Conservation (phyloP, 148 eudicot species). For the Chenopodium berlandieri region DNA sequence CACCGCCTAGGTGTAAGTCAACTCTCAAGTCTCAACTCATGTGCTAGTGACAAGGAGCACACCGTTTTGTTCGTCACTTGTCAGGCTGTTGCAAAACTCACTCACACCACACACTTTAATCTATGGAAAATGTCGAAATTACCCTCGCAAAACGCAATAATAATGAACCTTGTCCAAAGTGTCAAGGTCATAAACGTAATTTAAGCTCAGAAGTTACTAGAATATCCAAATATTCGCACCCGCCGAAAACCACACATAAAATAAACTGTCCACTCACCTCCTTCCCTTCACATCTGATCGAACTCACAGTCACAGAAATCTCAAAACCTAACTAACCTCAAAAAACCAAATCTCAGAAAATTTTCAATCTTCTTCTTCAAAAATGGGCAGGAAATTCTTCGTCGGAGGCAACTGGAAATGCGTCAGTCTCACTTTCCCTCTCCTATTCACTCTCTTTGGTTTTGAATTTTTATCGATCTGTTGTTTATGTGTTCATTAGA, state of each 20-base stretch:
- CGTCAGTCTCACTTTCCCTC: slow-evolving; percentile 35
- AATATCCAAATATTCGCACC: slow-evolving; percentile 13
- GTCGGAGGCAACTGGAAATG: slow-evolving; percentile 94
- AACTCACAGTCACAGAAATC: background rate
- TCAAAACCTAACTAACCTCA: background rate
- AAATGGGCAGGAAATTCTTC: slow-evolving; percentile 67
- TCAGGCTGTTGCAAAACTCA: background rate
- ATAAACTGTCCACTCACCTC: background rate
- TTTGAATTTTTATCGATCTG: background rate
- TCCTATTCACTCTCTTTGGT: background rate
- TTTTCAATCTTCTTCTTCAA: background rate
- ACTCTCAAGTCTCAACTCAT: background rate
- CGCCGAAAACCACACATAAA: slow-evolving; percentile 4
- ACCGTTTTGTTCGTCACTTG: background rate
- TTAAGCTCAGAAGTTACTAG: background rate
- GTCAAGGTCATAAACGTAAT: slow-evolving; percentile 15
- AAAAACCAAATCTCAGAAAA: slow-evolving; percentile 3
- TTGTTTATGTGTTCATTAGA: background rate
- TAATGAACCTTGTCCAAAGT: background rate
- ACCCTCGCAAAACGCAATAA: background rate
- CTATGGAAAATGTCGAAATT: background rate
- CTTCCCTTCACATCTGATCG: background rate
- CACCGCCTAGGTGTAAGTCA: background rate
- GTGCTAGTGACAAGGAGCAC: background rate
- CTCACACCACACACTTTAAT: background rate